These are phyloP conservation scores for Clitopilus passeckerianus DNA, from an alignment of 768 basidiomycete species.

Conservation along the genomic window DNA sequence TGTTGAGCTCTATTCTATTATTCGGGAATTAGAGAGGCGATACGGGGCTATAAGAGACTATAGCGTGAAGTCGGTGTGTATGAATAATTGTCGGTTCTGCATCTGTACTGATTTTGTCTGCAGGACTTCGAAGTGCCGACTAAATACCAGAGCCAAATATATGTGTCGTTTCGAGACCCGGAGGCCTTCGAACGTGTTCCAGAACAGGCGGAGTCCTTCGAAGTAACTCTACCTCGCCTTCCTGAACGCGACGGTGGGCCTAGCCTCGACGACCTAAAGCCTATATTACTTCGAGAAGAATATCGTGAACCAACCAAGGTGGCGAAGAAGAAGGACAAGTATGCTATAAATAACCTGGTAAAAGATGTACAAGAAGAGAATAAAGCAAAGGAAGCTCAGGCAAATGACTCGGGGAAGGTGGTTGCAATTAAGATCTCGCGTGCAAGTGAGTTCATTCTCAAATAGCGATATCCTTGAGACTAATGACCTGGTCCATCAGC, in stretches of 20 bases:
- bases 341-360: too few species aligned
- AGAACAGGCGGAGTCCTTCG: conserved; percentile 15
- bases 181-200: conserved; percentile 30
- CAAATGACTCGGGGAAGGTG: too few species aligned
- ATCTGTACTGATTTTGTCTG: not conserved
- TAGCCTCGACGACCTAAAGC: conserved; percentile 30
- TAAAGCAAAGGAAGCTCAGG: too few species aligned
- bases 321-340: conserved; percentile 3
- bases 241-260: conserved; percentile 22
- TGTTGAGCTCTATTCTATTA: conserved; percentile 43
- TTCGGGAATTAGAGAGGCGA: conserved; percentile 51
- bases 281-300: conserved; percentile 12
- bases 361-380: too few species aligned
- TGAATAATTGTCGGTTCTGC: not conserved
- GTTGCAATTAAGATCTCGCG: too few species aligned
- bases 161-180: conserved; percentile 41
- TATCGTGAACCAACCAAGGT: conserved; percentile 5
- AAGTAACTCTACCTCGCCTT: conserved; percentile 18
- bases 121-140: conserved; percentile 45
- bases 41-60: conserved; percentile 46
- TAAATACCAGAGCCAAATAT: conserved; percentile 36
- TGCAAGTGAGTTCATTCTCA: too few species aligned
- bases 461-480: too few species aligned
- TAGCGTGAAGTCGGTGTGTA: conserved; percentile 16
- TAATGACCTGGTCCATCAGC: not conserved